Base-by-base conservation (phyloP, 164 flowering plant species). In the Nelumbo lutea region DNA sequence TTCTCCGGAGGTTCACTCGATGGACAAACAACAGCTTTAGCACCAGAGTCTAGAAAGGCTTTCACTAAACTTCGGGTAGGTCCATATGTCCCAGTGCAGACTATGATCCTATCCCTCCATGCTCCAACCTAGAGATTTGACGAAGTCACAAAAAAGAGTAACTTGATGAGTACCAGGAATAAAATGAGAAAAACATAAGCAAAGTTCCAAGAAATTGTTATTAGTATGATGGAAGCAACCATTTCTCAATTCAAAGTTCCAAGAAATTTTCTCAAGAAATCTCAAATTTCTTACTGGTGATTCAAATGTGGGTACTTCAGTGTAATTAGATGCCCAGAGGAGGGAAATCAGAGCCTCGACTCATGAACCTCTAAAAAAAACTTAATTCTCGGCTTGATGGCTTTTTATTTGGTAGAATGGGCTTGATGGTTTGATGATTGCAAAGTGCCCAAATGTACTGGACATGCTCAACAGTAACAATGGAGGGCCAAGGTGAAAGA, bases 51-150 rank as follows among this genome's bases (percentile, higher is more conserved):
- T 10, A 96, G 74, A 63, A 96, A 83, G 11, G 99, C 96, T 82
- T 93, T 96, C 4, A 87, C 81, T 66, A 93, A 65, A 62, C 84
- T 70, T 42, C 80, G 79, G 39, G 72, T 77, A 57, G 88, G 91
- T 9, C 98, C 98, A 71, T 84, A 86, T 39, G 84, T 81, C 40
- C 98, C 98, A 8, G 93, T 83, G 83, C 85, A 93, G 44, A 93
- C 76, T 73, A 96, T 85, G 66, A 96, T 86, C 82, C 98, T 85
- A 71, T 96, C 99, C 77, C 97, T 90, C 99, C 99, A 96, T 61
- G 96, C 92, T 79, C 99, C 99, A 76, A 87, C 84, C 99, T 96
- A 78, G 50, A 70, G 56, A 64, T 44, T 41, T 39, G 59, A 65
- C 56, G 60, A 57, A 46, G 13, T 66, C 42, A 42, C 6, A 65